A percentile compares a stretch with the other conserved stretches of the same genome.
These are phyloP conservation scores for Candida succiphila DNA, from an alignment of 805 yeast species.

Conservation along the genomic window DNA sequence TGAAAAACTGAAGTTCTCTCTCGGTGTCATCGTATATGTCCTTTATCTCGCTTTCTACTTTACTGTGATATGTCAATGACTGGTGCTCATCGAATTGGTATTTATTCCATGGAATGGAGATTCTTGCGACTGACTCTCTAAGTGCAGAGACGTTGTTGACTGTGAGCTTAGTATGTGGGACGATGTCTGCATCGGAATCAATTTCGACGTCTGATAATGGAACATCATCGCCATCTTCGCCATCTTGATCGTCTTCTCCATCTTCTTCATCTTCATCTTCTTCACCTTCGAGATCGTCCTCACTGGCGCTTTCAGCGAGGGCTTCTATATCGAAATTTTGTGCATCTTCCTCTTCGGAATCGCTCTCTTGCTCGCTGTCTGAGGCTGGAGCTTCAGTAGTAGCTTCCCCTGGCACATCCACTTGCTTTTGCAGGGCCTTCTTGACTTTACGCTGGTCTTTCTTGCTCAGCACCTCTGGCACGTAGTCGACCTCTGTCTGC, in stretches of 20 bases:
- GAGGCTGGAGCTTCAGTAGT: conserved; percentile 23
- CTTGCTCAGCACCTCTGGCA: conserved; percentile 45
- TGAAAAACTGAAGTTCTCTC: conserved; percentile 90
- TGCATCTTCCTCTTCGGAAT: conserved; percentile 28
- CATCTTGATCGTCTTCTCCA: conserved; percentile 46
- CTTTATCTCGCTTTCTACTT: conserved; percentile 56
- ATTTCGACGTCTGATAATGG: conserved; percentile 86
- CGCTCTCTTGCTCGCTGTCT: conserved; percentile 33
- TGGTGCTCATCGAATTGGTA: conserved; percentile 80
- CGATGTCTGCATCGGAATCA: conserved; percentile 90
- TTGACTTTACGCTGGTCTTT: conserved; percentile 54
- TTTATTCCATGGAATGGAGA: conserved; percentile 54
- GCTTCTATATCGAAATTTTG: conserved; percentile 10
- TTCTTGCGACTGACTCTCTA: conserved; percentile 56
- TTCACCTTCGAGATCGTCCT: conserved; percentile 29
- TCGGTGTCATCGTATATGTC: conserved; percentile 94
- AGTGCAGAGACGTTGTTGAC: conserved; percentile 82
- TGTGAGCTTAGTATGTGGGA: conserved; percentile 85
- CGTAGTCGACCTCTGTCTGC: conserved; percentile 25
- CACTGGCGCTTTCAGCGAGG: conserved; percentile 16
- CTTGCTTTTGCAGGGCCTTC: conserved; percentile 24
- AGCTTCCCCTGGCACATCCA: conserved; percentile 17
- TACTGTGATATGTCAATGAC: conserved; percentile 49
- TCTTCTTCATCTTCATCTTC: conserved; percentile 37
- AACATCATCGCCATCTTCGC: conserved; percentile 71